These are phyloP conservation scores for Pyronema omphalodes DNA, from an alignment of 495 filamentous ascomycete genomes.

Conservation along the genomic window DNA sequence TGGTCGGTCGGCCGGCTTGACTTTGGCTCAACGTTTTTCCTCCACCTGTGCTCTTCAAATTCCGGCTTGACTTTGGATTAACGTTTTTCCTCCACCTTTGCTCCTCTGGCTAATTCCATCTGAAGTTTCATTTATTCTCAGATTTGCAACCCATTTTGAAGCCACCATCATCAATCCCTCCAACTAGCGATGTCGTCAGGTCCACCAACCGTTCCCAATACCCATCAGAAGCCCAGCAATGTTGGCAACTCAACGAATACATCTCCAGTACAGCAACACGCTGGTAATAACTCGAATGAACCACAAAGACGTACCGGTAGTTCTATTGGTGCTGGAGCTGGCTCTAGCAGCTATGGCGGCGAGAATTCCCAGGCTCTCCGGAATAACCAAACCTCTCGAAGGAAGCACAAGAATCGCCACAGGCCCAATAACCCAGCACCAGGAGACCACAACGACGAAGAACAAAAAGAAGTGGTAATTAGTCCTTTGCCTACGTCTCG, in stretches of 20 bases:
- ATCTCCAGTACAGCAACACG: background rate
- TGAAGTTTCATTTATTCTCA: background rate
- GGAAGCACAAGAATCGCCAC: slow-evolving; percentile 47
- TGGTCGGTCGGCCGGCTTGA: no score
- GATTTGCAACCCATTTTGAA: background rate
- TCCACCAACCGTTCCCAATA: background rate
- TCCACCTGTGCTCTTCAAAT: no score
- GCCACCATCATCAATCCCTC: no score
- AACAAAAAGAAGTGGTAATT: background rate
- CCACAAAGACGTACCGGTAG: slow-evolving; percentile 43
- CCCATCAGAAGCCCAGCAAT: background rate
- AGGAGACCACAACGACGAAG: slow-evolving; percentile 7
- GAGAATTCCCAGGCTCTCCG: slow-evolving; percentile 32
- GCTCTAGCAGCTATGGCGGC: slow-evolving; percentile 35
- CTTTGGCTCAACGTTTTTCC: no score
- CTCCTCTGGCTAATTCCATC: background rate
- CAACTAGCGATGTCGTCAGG: no score
- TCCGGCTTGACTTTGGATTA: no score
- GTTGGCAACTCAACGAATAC: background rate
- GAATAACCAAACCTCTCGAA: slow-evolving; percentile 57
- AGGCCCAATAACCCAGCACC: slow-evolving; percentile 24
- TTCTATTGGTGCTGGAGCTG: slow-evolving; percentile 36
- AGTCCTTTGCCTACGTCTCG: background rate
- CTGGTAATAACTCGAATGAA: slow-evolving; percentile 29
- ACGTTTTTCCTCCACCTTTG: no score